Conservation (phyloP, 2,329 filamentous ascomycete genomes). For the Fusarium sp. region DNA sequence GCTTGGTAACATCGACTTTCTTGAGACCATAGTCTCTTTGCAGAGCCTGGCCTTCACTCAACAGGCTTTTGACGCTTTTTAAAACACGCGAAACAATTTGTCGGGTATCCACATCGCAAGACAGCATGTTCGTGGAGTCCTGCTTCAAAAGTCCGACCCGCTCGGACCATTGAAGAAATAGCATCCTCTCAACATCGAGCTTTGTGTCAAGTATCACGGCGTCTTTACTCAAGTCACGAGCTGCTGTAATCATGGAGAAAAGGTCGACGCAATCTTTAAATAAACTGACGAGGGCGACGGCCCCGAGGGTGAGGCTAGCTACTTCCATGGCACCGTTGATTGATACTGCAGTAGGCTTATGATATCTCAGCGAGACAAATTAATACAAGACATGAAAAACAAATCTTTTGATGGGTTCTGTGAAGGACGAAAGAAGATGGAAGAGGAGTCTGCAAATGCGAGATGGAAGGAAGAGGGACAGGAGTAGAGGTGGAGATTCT, state of each 20-base stretch:
- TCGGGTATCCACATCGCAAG: background rate
- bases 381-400: accelerated
- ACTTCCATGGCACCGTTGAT: background rate
- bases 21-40: background rate
- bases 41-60: background rate
- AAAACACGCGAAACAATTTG: background rate
- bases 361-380: too few species aligned
- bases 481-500: background rate
- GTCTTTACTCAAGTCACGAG: accelerated
- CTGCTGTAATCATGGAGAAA: background rate
- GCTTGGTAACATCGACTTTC: background rate
- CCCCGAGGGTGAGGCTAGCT: background rate
- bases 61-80: accelerated
- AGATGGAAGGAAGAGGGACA: background rate
- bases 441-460: background rate
- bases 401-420: too few species aligned
- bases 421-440: too few species aligned
- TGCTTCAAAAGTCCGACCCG: background rate
- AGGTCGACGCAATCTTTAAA: background rate
- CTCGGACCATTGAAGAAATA: background rate
- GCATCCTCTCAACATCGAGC: background rate
- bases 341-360: too few species aligned
- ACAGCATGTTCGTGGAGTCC: accelerated
- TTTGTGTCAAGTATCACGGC: accelerated
- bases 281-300: background rate